Conservation (phyloP, 768 basidiomycete species). For the Psilocybe azurescens region DNA sequence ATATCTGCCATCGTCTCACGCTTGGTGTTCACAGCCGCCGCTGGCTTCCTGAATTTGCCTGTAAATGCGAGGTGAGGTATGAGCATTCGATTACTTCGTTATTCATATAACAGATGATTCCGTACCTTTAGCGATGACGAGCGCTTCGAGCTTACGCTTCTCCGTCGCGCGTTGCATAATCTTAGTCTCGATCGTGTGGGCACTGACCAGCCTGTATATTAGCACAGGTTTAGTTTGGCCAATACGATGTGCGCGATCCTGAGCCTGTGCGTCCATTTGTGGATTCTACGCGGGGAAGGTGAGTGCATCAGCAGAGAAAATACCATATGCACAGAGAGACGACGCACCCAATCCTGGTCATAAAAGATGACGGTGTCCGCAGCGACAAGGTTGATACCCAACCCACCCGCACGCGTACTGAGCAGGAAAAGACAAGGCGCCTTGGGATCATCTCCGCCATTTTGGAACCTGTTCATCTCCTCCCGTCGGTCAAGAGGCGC, state of each 20-base stretch:
- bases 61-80: not conserved
- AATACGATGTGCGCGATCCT: slow-evolving; percentile 95
- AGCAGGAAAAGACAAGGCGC: slow-evolving; percentile 81
- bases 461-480: slow-evolving; percentile 87
- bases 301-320: not conserved
- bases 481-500: slow-evolving; percentile 80
- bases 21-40: slow-evolving; percentile 52
- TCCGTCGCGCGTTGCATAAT: slow-evolving; percentile 89
- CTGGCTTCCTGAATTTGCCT: slow-evolving; percentile 87
- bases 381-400: slow-evolving; percentile 81
- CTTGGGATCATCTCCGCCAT: slow-evolving; percentile 60
- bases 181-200: slow-evolving; percentile 89
- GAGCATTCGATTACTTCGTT: not conserved
- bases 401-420: slow-evolving; percentile 79
- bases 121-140: slow-evolving; percentile 92
- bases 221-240: slow-evolving; percentile 92
- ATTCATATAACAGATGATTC: not conserved
- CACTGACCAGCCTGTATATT: slow-evolving; percentile 85
- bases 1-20: slow-evolving; percentile 78
- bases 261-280: slow-evolving; percentile 96
- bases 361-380: slow-evolving; percentile 95
- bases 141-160: slow-evolving; percentile 89
- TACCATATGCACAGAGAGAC: not conserved
- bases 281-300: slow-evolving; percentile 63
- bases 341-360: slow-evolving; percentile 86